Base-by-base conservation (phyloP, 2,329 filamentous ascomycete species). In the Grosmannia huntii region DNA sequence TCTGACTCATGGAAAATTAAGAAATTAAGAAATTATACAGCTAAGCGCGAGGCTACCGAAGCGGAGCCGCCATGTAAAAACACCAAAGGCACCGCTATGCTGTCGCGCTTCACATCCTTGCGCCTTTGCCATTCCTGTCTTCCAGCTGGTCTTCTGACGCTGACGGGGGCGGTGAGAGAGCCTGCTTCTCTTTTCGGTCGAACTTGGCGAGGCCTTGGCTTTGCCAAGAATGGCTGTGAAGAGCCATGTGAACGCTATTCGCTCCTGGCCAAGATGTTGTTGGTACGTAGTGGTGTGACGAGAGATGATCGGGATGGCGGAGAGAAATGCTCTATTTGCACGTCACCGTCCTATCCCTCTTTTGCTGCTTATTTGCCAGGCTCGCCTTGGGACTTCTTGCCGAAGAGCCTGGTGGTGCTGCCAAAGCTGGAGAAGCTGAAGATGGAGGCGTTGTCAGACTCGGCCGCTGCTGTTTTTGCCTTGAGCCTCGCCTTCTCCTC, bases 391-490 rank as follows among this genome's bases (percentile, higher is more conserved):
- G 41, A 5, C 25, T 36, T 36, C 9, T 59, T 53, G 33, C 51
- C 28, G 54, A 66, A 60, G 33, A 66, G 59, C 49, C 58, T 50
- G 38, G 60, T 36, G 38, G 59, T 62, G 62, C 64, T 66, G 38
- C 61, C 61, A 59, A 67, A 64, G 57, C 57, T 62, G 53, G 27
- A 16, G 61, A 60, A 63, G 41, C 63, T 64, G 33, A 63, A 59
- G 52, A 66, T 48, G 27, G 67, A 70, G 46, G 65, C 63, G 7
- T 59, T 60, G 63, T 66, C 65, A 28, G 59, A 50, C 53, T 54
- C 41, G 25, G 54, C 46, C 31, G 60, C 33, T 5, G 27, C 49
- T 44, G 52, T 25, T 28, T 54, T 28, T 25, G 38, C 46, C 53
- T 54, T 14, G n/a, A 36, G 33, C 21, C 33, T 38, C 10, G 41